These are phyloP conservation scores for Chytriomyces sp. DNA, from an alignment of 192 early-diverging fungal species.

Conservation along the genomic window DNA sequence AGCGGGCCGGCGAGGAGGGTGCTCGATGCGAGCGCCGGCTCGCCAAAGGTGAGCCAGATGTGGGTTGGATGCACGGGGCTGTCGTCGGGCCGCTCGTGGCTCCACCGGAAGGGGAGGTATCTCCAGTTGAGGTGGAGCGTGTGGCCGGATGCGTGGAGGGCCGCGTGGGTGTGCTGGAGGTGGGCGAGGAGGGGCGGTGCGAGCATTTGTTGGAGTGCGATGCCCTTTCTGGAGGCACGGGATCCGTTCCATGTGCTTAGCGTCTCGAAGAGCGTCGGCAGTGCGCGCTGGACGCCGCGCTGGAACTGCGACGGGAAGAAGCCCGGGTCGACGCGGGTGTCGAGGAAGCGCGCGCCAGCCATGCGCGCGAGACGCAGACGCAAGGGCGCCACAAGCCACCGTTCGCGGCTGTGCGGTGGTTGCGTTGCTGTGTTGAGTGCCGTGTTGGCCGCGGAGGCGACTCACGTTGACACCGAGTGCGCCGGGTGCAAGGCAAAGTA, in stretches of 20 bases:
- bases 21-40: not conserved
- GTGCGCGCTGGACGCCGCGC: conserved; percentile 3
- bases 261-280: not conserved
- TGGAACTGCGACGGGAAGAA: conserved; percentile 18
- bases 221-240: not conserved
- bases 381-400: not conserved
- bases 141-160: not conserved
- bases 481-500: not conserved
- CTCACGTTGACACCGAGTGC: not conserved
- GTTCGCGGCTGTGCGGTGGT: not conserved
- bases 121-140: not conserved
- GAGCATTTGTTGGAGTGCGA: not conserved
- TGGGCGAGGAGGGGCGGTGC: not conserved
- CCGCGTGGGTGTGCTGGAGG: not conserved
- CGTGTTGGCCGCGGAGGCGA: not conserved
- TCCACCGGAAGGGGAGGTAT: not conserved
- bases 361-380: not conserved
- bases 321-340: not conserved
- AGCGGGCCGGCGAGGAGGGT: conserved; percentile 19
- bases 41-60: conserved; percentile 19
- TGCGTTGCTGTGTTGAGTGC: too few relatives aligned
- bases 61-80: not conserved
- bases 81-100: not conserved
- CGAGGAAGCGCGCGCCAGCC: not conserved
- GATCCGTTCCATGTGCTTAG: conserved; percentile 19